Evolutionary conservation across 2,329 filamentous ascomycete genomes (phyloP).

Genomic region (Westerdykella aurantiaca): DNA sequence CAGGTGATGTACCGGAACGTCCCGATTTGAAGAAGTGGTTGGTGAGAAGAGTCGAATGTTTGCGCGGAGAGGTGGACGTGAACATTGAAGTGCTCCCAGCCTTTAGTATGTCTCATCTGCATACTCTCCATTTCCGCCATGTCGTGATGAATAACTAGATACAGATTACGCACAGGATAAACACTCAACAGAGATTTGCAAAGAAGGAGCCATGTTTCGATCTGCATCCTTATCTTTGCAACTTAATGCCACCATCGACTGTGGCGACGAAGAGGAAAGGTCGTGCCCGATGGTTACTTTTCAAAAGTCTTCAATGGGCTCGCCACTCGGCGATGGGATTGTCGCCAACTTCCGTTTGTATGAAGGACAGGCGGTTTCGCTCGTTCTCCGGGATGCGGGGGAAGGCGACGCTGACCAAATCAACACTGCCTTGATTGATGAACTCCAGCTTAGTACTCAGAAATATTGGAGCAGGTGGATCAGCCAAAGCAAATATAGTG

Average conservation of each 20-base stretch:
- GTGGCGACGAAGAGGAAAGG: conserved; percentile 43
- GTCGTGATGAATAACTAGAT: conserved; percentile 15
- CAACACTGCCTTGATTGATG: conserved; percentile 53
- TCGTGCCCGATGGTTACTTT: conserved; percentile 52
- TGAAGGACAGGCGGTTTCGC: conserved; percentile 64
- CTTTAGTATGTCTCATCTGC: conserved; percentile 14
- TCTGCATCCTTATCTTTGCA: conserved; percentile 56
- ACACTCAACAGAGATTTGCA: conserved; percentile 53
- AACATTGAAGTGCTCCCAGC: conserved; percentile 64
- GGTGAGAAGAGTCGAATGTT: conserved; percentile 65
- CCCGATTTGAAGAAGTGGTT: conserved; percentile 60
- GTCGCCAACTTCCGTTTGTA: conserved; percentile 54
- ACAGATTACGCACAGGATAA: conserved; percentile 56
- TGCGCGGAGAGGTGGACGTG: conserved; percentile 60
- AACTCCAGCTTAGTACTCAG: conserved; percentile 63
- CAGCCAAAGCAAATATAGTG: conserved; percentile 62
- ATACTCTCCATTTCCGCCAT: conserved; percentile 24
- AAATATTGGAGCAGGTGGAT: conserved; percentile 71
- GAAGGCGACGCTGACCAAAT: conserved; percentile 55
- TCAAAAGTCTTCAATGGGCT: conserved; percentile 47
- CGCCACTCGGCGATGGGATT: conserved; percentile 58
- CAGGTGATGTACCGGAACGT: not conserved
- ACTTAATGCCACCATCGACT: conserved; percentile 62
- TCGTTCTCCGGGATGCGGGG: conserved; percentile 57
- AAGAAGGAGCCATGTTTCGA: conserved; percentile 52